Evolutionary conservation across 257 asterid genomes (phyloP), one percentile per base, ranked within the genome.

Genomic region (Ophiorrhiza pumila): DNA sequence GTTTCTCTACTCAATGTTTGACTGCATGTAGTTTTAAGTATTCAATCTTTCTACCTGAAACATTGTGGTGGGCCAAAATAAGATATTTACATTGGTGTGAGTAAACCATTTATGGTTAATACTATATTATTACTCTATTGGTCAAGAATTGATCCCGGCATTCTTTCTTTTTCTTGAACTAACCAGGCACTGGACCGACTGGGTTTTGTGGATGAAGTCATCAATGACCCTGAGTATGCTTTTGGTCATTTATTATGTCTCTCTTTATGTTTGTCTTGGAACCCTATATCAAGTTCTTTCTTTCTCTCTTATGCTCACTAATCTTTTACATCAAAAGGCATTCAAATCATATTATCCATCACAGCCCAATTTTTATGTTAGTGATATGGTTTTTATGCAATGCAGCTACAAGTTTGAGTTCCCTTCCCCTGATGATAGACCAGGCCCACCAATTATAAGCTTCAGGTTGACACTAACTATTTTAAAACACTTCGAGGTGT

Each of bases 401-500:
- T 77, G 84, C 95, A 94, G 99, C 87, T 94, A 94, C 89, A 91
- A 91, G 81, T 94, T 94, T 78, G 99, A 91, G 78, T 94, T 94
- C 78, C 99, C 99, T 65, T 92, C 97, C 74, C 99, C 99, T 42
- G 98, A 94, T 76, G 99, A 94, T 82, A 85, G 98, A 74, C 99
- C 99, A 8, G 98, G 99, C 70, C 88, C 93, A 61, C 99, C 99
- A 70, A 90, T 94, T 71, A 94, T 94, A 84, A 94, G 98, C 84
- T 94, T 94, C 95, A 94, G 98, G 99, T 94, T 62, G 60, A 60
- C 81, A 50, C 78, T 77, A 57, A 81, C 42, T 72, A 31, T 27
- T 74, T 41, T 65, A 32, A 25, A 42, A 31, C 71, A 49, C 52
- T 69, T 64, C 49, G 58, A 31, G 41, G 55, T 76, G 46, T 61